Evolutionary conservation across 2,329 filamentous ascomycete species (phyloP), one percentile per base, ranked within the genome.

Genomic region (Diaporthe nobilis): DNA sequence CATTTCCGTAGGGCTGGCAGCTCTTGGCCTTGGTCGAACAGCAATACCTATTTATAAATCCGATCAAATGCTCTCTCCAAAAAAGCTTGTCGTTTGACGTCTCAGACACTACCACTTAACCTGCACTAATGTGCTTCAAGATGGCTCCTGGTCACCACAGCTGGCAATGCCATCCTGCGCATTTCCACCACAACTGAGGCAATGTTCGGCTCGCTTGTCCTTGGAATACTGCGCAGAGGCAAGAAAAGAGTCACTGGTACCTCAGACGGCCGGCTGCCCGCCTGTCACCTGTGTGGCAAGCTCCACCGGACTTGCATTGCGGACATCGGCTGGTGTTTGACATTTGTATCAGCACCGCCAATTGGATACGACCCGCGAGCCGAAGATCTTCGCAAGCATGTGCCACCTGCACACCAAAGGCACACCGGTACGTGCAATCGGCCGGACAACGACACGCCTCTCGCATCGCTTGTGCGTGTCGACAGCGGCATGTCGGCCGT

Each of bases 241-340:
- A 57, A 25, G 3, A 44, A 34, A 34, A 34, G 22, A 58, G 53
- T 71, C 55, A 31, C 53, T 37, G 68, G 53, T 58, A 58, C 65
- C 47, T 53, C 47, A 53, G 65, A 53, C 34, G 63, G 47, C 47
- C 25, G 44, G 20, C 44, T 3, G 22, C 61, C 25, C 42, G 28
- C 44, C 61, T 67, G 25, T 53, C 31, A 25, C 13, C 22, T 28
- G 44, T 68, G 63, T 68, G 47, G 63, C 47, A 68, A 53, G 63
- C 73, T 65, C 73, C 73, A 75, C 73, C 73, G 58, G 67, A 65
- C 68, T 53, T 72, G 44, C 70, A 71, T 71, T 71, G 65, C 57
- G 65, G 31, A 74, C 65, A 74, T 53, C 73, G 39, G 74, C 34
- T 60, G 70, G 70, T 73, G 74, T 75, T 75, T 75, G 68, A 73